These are phyloP conservation scores for Bretschneidera sinensis DNA, from an alignment of 345 rosid species.

Conservation along the genomic window DNA sequence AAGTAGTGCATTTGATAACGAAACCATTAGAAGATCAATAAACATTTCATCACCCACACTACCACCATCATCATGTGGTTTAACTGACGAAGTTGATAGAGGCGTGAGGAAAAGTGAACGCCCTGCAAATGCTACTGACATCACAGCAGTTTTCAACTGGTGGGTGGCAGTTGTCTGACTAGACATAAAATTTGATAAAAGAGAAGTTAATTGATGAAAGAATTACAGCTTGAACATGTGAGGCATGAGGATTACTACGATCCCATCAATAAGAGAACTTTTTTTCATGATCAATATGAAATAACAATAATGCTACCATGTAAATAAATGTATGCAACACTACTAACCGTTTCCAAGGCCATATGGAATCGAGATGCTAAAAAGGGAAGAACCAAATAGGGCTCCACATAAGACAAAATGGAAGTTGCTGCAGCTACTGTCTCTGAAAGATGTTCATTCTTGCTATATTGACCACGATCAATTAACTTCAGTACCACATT, in stretches of 20 bases:
- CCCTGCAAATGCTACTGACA: conserved; percentile 95
- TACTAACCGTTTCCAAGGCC: conserved; percentile 98
- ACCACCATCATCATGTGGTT: conserved; percentile 48
- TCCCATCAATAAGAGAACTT: background rate
- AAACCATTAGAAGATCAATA: conserved; percentile 67
- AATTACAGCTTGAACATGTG: conserved; percentile 9
- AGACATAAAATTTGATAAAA: conserved; percentile 46
- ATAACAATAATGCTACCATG: background rate
- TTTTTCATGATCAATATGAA: background rate
- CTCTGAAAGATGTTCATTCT: conserved; percentile 92
- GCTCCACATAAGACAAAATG: conserved; percentile 89
- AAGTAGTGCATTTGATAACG: conserved; percentile 88
- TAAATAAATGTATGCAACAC: conserved; percentile 12
- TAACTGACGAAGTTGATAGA: conserved; percentile 42
- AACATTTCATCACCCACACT: conserved; percentile 39
- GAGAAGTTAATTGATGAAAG: conserved; percentile 32
- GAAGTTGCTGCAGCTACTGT: conserved; percentile 98
- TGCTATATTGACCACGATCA: conserved; percentile 99
- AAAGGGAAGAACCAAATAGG: conserved; percentile 92
- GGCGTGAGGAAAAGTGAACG: conserved; percentile 80
- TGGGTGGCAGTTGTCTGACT: conserved; percentile 98
- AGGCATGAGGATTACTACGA: background rate
- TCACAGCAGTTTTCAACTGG: conserved; percentile 95
- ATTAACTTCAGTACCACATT: conserved; percentile 69
- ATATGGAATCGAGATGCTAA: conserved; percentile 86